phyloP scores from a whole-genome alignment of 495 filamentous ascomycete genomes.

The Cercophora samala region DNA sequence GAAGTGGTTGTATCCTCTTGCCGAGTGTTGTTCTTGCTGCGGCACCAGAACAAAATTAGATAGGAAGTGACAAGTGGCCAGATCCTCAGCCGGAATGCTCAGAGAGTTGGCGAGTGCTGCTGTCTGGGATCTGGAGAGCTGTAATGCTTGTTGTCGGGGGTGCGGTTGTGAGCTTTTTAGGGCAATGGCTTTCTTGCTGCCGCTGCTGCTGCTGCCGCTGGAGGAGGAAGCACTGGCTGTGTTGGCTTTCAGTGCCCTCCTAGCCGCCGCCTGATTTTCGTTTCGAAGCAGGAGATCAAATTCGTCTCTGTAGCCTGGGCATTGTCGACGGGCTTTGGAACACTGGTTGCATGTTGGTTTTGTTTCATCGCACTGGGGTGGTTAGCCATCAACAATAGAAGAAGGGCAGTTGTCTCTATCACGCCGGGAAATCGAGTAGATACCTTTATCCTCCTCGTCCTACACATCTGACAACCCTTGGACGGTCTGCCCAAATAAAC shows the following conservation, averaged over 20 bases:
- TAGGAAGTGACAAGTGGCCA: conserved; percentile 54
- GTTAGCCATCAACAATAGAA: background rate
- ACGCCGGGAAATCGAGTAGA: conserved; percentile 21
- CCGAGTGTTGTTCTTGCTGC: conserved; percentile 33
- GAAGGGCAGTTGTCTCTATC: conserved; percentile 10
- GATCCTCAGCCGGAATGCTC: conserved; percentile 42
- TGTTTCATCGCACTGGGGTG: conserved; percentile 61
- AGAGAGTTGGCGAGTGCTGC: conserved; percentile 22
- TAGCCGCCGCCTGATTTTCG: conserved; percentile 59
- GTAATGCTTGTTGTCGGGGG: conserved; percentile 11
- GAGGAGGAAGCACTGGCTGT: conserved; percentile 8
- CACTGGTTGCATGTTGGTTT: conserved; percentile 68
- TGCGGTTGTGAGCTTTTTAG: background rate
- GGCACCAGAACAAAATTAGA: conserved; percentile 55
- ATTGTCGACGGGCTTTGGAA: conserved; percentile 59
- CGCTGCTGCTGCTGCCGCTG: conserved; percentile 10
- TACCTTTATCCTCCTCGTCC: conserved; percentile 71
- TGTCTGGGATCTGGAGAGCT: conserved; percentile 8
- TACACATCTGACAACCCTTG: conserved; percentile 69
- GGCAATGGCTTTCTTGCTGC: background rate
- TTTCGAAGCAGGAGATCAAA: conserved; percentile 68
- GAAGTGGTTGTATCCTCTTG: conserved; percentile 54
- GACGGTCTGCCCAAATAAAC: conserved; percentile 74
- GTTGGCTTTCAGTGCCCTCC: conserved; percentile 44
- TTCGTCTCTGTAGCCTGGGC: conserved; percentile 66